Percentiles rank a stretch among this genome's conserved stretches.
Evolutionary conservation across 768 basidiomycete genomes (phyloP).

Genomic region (Xerocomus brunneocitrinus): DNA sequence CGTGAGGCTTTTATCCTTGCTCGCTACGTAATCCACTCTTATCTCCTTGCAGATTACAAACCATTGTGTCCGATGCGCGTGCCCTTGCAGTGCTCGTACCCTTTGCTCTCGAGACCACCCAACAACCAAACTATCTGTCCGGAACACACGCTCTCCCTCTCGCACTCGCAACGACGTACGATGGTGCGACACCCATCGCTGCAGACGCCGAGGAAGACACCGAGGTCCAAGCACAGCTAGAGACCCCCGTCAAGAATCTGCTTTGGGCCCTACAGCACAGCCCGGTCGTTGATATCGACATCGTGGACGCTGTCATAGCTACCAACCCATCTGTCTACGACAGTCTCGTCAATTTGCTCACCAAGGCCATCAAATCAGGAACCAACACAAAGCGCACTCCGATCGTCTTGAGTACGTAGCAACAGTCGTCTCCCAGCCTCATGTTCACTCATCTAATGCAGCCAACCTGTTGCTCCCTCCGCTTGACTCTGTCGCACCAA

Average conservation of each 20-base stretch:
- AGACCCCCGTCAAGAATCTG: conserved; percentile 49
- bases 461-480: conserved; percentile 81
- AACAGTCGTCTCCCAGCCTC: background rate
- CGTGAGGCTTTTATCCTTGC: conserved; percentile 26
- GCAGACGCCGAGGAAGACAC: conserved; percentile 17
- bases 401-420: conserved; percentile 58
- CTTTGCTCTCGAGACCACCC: conserved; percentile 50
- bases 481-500: conserved; percentile 62
- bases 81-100: conserved; percentile 60
- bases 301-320: conserved; percentile 48
- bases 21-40: background rate
- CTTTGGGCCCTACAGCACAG: conserved; percentile 62
- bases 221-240: conserved; percentile 21
- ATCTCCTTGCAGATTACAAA: conserved; percentile 15
- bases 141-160: conserved; percentile 7
- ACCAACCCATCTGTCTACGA: conserved; percentile 53
- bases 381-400: conserved; percentile 38
- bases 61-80: conserved; percentile 26
- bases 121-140: conserved; percentile 36
- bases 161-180: conserved; percentile 55
- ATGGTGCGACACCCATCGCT: conserved; percentile 38
- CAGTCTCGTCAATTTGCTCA: conserved; percentile 64
- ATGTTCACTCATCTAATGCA: conserved; percentile 27
- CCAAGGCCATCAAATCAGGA: conserved; percentile 46
- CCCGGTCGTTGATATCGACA: conserved; percentile 66